Evolutionary conservation across 2,329 filamentous ascomycete species (phyloP), one percentile per base, ranked within the genome.

Genomic region (Trichoderma polysporum): DNA sequence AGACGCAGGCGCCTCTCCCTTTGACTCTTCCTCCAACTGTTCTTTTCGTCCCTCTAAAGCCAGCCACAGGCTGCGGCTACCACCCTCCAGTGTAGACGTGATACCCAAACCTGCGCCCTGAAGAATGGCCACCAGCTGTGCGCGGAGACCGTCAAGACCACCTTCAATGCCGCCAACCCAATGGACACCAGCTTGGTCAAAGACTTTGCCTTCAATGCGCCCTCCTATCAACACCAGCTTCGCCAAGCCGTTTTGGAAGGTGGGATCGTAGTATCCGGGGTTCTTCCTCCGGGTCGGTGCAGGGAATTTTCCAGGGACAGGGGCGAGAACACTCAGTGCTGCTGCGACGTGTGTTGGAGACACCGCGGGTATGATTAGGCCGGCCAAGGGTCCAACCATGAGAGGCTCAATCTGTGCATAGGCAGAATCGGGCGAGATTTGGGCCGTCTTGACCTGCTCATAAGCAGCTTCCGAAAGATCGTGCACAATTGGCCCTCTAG

Each of bases 171-270:
- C 85, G 66, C 93, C 86, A 35, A 89, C 83, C 85, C 85, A 88
- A 72, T 80, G 82, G 58, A 89, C 78, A 64, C 91, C 91, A 12
- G 90, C 88, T 54, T 86, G 79, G 75, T 97, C 94, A 74, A 97
- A 94, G 35, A 93, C 87, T 77, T 88, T 90, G 69, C 91, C 91
- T 75, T 99, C 95, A 33, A 97, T 86, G 60, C 95, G 85, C 15
- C 94, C 94, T 62, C 93, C 95, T 15, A 99, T 81, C 37, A 99
- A 80, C 77, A 97, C 84, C 70, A 99, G 80, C 81, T 99, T 99
- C 74, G 93, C 88, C 72, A 99, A 77, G 8, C 91, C 95, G 70
- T 82, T 87, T 79, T 97, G 94, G 64, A 94, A 92, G 1, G 84
- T 78, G 0, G 88, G 84, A 66, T 97, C 94, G 77, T 97, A 86